Conservation (phyloP, 1,284 basidiomycete species). For the Apiotrichum gamsii region DNA sequence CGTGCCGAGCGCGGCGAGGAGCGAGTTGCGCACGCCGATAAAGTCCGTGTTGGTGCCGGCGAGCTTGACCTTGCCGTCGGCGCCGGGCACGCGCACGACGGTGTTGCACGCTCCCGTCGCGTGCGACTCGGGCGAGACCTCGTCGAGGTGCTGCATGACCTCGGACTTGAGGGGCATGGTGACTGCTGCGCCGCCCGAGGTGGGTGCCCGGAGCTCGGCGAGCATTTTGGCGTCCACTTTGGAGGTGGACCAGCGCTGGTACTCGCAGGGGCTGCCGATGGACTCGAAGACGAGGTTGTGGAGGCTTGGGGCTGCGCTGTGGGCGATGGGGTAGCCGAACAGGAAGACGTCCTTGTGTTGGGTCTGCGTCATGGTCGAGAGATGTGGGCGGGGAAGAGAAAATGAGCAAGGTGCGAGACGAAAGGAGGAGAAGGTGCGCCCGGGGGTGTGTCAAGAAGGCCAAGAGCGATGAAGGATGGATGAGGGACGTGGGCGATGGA, state of each 20-base stretch:
- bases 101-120: slow-evolving; percentile 84
- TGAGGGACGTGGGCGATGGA: no score
- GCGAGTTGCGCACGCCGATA: slow-evolving; percentile 52
- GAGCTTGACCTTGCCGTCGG: slow-evolving; percentile 53
- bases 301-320: slow-evolving; percentile 79
- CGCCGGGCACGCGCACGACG: slow-evolving; percentile 54
- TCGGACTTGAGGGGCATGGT: slow-evolving; percentile 71
- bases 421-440: no score
- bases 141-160: slow-evolving; percentile 67
- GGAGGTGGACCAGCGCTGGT: slow-evolving; percentile 43
- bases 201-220: slow-evolving; percentile 18
- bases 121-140: slow-evolving; percentile 64
- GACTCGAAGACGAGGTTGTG: slow-evolving; percentile 77
- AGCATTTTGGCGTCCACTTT: slow-evolving; percentile 5
- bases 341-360: slow-evolving; percentile 60
- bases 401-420: no score
- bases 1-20: not conserved
- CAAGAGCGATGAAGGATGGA: no score
- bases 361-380: slow-evolving; percentile 2
- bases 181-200: slow-evolving; percentile 82
- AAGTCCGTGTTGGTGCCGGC: slow-evolving; percentile 85
- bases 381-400: no score
- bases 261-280: slow-evolving; percentile 52
- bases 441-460: no score
- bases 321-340: slow-evolving; percentile 75